phyloP scores from a whole-genome alignment of 2,329 filamentous ascomycete species.

The Verruconis gallopava region DNA sequence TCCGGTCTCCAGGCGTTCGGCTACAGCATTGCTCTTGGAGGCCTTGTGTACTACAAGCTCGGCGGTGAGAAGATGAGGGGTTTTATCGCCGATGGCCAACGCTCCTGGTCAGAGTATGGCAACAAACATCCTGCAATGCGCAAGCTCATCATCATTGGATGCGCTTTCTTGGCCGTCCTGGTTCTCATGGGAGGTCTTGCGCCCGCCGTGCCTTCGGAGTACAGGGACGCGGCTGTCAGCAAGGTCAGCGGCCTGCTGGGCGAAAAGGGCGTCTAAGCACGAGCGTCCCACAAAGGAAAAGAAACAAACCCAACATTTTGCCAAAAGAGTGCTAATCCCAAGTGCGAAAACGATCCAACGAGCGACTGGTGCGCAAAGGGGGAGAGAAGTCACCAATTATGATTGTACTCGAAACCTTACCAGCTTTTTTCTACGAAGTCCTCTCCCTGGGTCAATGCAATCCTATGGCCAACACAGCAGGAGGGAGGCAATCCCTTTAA shows the following conservation, averaged over 20 bases:
- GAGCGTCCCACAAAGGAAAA: too few species aligned
- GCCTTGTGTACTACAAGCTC: conserved; percentile 79
- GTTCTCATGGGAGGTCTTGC: conserved; percentile 47
- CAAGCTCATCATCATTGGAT: conserved; percentile 59
- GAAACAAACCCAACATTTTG: too few species aligned
- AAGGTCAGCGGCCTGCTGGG: conserved; percentile 24
- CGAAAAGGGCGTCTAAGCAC: too few species aligned
- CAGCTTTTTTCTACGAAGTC: too few species aligned
- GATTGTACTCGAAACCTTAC: too few species aligned
- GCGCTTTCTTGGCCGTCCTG: conserved; percentile 52
- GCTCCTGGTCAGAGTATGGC: conserved; percentile 80
- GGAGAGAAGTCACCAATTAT: too few species aligned
- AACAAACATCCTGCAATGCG: conserved; percentile 62
- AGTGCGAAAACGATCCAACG: too few species aligned
- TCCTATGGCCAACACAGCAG: too few species aligned
- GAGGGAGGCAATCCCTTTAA: too few species aligned
- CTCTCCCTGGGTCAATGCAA: too few species aligned
- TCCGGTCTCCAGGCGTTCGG: conserved; percentile 68
- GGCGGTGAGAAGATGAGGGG: conserved; percentile 72
- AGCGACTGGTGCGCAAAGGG: too few species aligned
- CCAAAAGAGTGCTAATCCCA: too few species aligned
- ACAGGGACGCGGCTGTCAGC: conserved; percentile 21
- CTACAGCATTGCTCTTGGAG: conserved; percentile 65
- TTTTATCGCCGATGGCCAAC: conserved; percentile 57
- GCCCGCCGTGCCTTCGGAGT: conserved; percentile 25